Evolutionary conservation across 2,329 filamentous ascomycete genomes (phyloP), one percentile per base, ranked within the genome.

Genomic region (Calonectria pauciramosa): DNA sequence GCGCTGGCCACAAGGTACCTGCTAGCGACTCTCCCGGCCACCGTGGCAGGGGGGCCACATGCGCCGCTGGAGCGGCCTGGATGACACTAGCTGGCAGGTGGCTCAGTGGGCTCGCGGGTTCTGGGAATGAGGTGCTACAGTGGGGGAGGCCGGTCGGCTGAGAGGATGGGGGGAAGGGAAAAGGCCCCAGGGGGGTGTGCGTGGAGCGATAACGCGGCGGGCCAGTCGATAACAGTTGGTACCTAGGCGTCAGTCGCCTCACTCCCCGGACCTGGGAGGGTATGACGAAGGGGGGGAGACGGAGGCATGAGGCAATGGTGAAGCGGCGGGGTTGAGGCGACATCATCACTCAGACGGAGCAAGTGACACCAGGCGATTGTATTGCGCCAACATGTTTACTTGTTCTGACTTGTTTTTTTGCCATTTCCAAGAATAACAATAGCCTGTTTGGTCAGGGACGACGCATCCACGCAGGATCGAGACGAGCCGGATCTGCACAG

Each of bases 401-500:
- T 34, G 20, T 8, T 23, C 44, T 11, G 14, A 26, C 36, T 20
- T 32, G 41, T 20, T 47, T 18, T 14, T 41, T 41, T 16, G 41
- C 20, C 41, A 38, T 63, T 38, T 63, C 52, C 52, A 18, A 34
- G 30, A 54, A 60, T 60, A 38, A n/a, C 34, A 23, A 14, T 34
- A 63, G n/a, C 41, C 41, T 10, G 34, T 16, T 18, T 20, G 36
- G 36, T 23, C 56, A 63, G 56, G 56, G 56, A 63, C 56, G 44
- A 47, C 10, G 44, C 9, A 47, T 14, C 56, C 32, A 44, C 23
- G 34, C 13, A 49, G n/a, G 30, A 67, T 51, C 59, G 56, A 64
- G 64, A 36, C 20, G 60, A 67, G 73, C 74, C 74, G 71, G 77
- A 78, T 79, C 78, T 78, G 67, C 77, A 69, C 66, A 44, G 64